Percentiles rank a stretch among this genome's conserved stretches.
These are phyloP conservation scores for Eucalyptus marginata DNA, from an alignment of 345 rosid genomes.

Conservation along the genomic window DNA sequence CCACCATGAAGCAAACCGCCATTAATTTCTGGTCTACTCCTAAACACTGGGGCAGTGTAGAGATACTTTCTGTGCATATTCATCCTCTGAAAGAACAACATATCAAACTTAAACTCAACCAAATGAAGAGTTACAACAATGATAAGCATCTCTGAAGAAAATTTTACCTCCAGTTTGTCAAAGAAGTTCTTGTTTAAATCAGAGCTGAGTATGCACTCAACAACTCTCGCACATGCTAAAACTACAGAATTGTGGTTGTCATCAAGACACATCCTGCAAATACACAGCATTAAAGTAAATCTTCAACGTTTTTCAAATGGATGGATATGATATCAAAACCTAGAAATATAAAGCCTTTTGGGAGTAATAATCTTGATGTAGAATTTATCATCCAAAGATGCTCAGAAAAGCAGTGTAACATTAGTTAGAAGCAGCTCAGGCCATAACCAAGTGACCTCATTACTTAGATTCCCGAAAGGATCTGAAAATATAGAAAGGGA, in stretches of 20 bases:
- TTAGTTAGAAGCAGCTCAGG: not conserved
- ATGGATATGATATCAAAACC: not conserved
- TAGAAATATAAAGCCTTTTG: not conserved
- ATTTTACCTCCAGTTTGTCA: constrained; percentile 60
- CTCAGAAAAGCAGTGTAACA: not conserved
- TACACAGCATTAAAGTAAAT: not conserved
- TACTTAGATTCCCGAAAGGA: not conserved
- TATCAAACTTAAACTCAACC: not conserved
- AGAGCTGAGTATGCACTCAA: constrained; percentile 58
- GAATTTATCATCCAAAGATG: not conserved
- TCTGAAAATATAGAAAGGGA: not conserved
- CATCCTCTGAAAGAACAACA: constrained; percentile 35
- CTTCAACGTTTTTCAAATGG: not conserved
- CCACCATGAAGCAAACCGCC: constrained; percentile 75
- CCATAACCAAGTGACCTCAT: not conserved
- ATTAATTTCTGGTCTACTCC: constrained; percentile 70
- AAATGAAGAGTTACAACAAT: not conserved
- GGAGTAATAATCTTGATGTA: not conserved
- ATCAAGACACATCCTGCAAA: constrained; percentile 73
- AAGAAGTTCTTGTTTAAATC: constrained; percentile 51
- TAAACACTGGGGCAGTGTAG: constrained; percentile 70
- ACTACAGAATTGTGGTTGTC: constrained; percentile 80
- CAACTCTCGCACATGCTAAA: constrained; percentile 58
- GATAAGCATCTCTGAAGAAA: not conserved
- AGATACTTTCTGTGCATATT: constrained; percentile 25